Evolutionary conservation across 345 rosid species (phyloP).

Genomic region (Clarkia xantiana): DNA sequence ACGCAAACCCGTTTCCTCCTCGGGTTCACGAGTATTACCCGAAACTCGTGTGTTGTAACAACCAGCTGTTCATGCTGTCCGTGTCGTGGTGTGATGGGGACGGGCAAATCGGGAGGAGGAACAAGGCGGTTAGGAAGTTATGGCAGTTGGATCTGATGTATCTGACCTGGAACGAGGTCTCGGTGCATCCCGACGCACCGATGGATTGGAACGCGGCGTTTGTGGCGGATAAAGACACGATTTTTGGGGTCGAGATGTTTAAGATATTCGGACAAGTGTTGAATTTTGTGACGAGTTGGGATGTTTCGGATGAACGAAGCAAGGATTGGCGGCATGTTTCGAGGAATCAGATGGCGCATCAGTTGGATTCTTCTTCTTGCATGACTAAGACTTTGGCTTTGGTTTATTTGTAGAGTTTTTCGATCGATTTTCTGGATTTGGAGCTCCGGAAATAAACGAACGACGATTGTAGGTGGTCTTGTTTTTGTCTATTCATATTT

Average conservation of each 20-base stretch:
- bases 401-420: constrained; percentile 43
- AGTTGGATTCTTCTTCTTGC: constrained; percentile 75
- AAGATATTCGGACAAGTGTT: constrained; percentile 92
- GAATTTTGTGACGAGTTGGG: constrained; percentile 62
- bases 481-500: too few species aligned
- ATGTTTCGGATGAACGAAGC: constrained; percentile 24
- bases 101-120: constrained; percentile 85
- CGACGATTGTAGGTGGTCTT: too few species aligned
- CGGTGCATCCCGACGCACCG: constrained; percentile 98
- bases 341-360: constrained; percentile 57
- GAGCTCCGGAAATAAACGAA: too few species aligned
- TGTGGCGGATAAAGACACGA: constrained; percentile 51
- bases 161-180: constrained; percentile 69
- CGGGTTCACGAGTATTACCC: constrained; percentile 89
- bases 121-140: constrained; percentile 87
- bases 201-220: constrained; percentile 97
- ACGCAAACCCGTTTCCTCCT: constrained; percentile 71
- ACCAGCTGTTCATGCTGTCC: constrained; percentile 69
- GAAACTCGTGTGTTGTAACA: constrained; percentile 64
- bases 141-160: constrained; percentile 90
- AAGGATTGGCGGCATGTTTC: constrained; percentile 65
- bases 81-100: constrained; percentile 99
- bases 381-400: constrained; percentile 66
- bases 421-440: too few species aligned
- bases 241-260: constrained; percentile 92